These are phyloP conservation scores for Pseudevernia furfuracea DNA, from an alignment of 495 filamentous ascomycete genomes.

Conservation along the genomic window DNA sequence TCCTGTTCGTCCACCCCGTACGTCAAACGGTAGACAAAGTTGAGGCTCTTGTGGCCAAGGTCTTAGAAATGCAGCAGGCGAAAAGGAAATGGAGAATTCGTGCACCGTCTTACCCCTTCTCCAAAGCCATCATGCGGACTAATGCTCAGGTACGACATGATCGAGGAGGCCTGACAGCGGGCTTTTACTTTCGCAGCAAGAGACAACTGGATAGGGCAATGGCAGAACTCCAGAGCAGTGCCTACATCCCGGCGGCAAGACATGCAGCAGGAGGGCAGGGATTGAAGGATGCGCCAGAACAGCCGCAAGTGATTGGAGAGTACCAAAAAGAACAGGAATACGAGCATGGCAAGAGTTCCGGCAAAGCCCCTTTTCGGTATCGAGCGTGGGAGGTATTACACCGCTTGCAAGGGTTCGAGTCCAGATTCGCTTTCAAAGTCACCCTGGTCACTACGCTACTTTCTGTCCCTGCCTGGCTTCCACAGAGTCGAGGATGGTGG, in stretches of 20 bases:
- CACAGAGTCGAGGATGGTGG: slow-evolving; percentile 42
- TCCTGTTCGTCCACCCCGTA: slow-evolving; percentile 49
- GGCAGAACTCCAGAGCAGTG: slow-evolving; percentile 32
- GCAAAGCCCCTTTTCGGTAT: slow-evolving; percentile 35
- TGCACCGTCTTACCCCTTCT: slow-evolving; percentile 44
- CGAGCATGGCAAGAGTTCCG: slow-evolving; percentile 15
- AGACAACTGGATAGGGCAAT: slow-evolving; percentile 37
- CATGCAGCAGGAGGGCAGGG: slow-evolving; percentile 21
- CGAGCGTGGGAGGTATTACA: slow-evolving; percentile 43
- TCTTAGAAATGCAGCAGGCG: slow-evolving; percentile 39
- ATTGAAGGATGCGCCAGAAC: slow-evolving; percentile 22
- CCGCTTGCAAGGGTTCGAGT: slow-evolving; percentile 50
- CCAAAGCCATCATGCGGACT: slow-evolving; percentile 44
- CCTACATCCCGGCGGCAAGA: slow-evolving; percentile 30
- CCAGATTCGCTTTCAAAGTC: slow-evolving; percentile 51
- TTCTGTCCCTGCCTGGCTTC: slow-evolving; percentile 47
- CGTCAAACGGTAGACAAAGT: slow-evolving; percentile 45
- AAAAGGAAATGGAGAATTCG: slow-evolving; percentile 35
- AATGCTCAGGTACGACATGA: slow-evolving; percentile 53
- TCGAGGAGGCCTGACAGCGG: slow-evolving; percentile 47
- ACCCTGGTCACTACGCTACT: slow-evolving; percentile 42
- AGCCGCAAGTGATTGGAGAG: slow-evolving; percentile 19
- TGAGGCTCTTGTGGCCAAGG: slow-evolving; percentile 37
- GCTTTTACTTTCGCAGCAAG: slow-evolving; percentile 47
- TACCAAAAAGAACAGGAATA: slow-evolving; percentile 24